Percentiles rank a stretch among this genome's conserved stretches.
Conservation (phyloP, 768 basidiomycete species). For the Neoboletus subvelutipes region DNA sequence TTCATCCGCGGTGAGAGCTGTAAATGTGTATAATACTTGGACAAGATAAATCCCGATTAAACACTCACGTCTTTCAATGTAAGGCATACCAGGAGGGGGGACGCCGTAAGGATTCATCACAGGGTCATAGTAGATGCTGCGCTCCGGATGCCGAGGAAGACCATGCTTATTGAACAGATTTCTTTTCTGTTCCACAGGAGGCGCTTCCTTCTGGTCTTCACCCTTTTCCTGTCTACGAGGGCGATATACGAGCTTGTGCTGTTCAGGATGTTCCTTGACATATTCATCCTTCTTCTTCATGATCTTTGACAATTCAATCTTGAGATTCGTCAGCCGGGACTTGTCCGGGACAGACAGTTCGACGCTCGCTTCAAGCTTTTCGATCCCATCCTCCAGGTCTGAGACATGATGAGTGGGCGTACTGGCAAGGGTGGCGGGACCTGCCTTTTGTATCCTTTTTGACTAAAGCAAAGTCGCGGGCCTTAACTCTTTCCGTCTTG, state of each 20-base stretch:
- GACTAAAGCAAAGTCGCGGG: conserved; percentile 84
- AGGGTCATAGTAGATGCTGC: conserved; percentile 90
- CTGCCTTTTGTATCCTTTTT: conserved; percentile 91
- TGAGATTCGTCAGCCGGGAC: conserved; percentile 67
- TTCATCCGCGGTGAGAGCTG: conserved; percentile 64
- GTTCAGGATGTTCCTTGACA: conserved; percentile 90
- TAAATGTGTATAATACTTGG: conserved; percentile 1
- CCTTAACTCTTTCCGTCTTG: conserved; percentile 78
- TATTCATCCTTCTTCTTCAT: conserved; percentile 90
- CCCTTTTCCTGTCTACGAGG: conserved; percentile 44
- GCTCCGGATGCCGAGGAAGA: conserved; percentile 84
- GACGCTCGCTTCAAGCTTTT: conserved; percentile 53
- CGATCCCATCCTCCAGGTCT: conserved; percentile 85
- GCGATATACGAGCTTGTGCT: conserved; percentile 79
- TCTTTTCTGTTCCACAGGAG: conserved; percentile 47
- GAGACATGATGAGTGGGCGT: conserved; percentile 9
- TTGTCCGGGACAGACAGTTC: conserved; percentile 52
- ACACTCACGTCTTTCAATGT: conserved; percentile 76
- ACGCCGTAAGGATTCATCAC: conserved; percentile 93
- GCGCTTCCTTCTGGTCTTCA: conserved; percentile 41
- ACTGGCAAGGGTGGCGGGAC: conserved; percentile 9
- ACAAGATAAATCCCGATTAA: not conserved
- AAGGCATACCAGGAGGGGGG: conserved; percentile 97
- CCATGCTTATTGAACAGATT: conserved; percentile 83
- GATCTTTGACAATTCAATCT: conserved; percentile 75